phyloP scores from a whole-genome alignment of 192 early-diverging fungal species.

The Rhizophagus prolifer region DNA sequence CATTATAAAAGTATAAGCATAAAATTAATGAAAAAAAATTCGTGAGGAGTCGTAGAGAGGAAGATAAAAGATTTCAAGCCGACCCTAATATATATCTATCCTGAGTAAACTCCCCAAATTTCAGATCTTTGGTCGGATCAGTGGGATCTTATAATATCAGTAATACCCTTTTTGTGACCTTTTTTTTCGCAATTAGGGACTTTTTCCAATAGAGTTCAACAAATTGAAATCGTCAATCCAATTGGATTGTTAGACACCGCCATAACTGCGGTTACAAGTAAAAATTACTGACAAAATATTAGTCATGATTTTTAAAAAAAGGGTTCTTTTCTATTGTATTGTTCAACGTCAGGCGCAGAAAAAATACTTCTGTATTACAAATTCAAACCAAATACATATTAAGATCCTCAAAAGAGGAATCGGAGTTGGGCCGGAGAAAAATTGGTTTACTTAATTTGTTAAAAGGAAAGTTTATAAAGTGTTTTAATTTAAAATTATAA shows the following conservation, averaged over 20 bases:
- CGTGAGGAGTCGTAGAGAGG: constrained; percentile 27
- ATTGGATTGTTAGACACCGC: background rate
- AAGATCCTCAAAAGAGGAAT: background rate
- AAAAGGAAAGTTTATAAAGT: background rate
- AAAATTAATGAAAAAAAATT: constrained; percentile 18
- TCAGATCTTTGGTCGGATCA: constrained; percentile 11
- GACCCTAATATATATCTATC: constrained; percentile 17
- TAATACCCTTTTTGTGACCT: constrained; percentile 1
- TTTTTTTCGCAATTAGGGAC: background rate
- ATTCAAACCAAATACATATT: background rate
- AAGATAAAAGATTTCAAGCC: background rate
- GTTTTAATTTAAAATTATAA: background rate
- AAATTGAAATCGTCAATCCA: background rate
- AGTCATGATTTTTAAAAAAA: background rate
- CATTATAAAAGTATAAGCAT: constrained; percentile 26
- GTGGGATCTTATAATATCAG: background rate
- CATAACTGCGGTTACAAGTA: background rate
- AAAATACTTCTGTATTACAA: background rate
- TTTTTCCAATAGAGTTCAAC: background rate
- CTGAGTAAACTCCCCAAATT: background rate
- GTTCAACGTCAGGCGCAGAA: background rate
- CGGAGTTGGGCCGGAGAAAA: background rate
- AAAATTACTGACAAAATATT: background rate
- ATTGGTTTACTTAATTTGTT: too few species aligned
- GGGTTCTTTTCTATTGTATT: background rate